These are phyloP conservation scores for Hygrophorus russula DNA, from an alignment of 768 basidiomycete genomes.

Conservation along the genomic window DNA sequence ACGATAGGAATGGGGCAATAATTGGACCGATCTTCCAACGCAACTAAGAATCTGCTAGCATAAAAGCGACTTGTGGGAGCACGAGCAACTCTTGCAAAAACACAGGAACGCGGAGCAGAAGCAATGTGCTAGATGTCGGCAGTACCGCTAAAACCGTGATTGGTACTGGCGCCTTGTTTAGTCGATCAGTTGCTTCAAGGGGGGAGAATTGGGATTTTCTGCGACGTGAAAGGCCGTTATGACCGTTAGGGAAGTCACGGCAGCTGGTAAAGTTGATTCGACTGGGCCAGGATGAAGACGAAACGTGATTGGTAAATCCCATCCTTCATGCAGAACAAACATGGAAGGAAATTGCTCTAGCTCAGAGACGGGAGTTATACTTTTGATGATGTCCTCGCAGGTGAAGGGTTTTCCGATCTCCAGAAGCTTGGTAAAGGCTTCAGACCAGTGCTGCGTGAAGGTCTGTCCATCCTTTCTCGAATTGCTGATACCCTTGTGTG, in stretches of 20 bases:
- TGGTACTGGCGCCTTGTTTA: conserved; percentile 1
- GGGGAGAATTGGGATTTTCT: conserved; percentile 3
- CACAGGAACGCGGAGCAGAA: conserved; percentile 8
- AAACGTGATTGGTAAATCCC: conserved; percentile 9
- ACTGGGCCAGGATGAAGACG: conserved; percentile 4
- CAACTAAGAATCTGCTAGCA: conserved; percentile 7
- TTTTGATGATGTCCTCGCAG: conserved; percentile 7
- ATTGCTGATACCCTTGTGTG: conserved; percentile 10
- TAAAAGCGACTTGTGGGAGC: conserved; percentile 6
- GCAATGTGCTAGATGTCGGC: conserved; percentile 8
- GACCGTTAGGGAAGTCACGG: conserved; percentile 6
- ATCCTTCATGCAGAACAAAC: conserved; percentile 9
- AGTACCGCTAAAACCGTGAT: conserved; percentile 7
- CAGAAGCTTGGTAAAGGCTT: conserved; percentile 11
- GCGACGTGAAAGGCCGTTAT: conserved; percentile 6
- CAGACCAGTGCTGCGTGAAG: conserved; percentile 11
- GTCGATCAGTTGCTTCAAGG: conserved; percentile 2
- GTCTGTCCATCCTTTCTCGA: conserved; percentile 8
- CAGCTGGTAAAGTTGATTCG: conserved; percentile 8
- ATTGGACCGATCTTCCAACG: conserved; percentile 7
- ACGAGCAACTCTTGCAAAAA: conserved; percentile 8
- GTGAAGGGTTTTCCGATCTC: conserved; percentile 10
- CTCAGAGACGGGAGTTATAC: conserved; percentile 6
- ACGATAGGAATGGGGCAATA: too few relatives aligned
- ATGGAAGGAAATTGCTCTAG: conserved; percentile 8